Evolutionary conservation across 148 eudicot species (phyloP).

Genomic region (Arctostaphylos glauca): DNA sequence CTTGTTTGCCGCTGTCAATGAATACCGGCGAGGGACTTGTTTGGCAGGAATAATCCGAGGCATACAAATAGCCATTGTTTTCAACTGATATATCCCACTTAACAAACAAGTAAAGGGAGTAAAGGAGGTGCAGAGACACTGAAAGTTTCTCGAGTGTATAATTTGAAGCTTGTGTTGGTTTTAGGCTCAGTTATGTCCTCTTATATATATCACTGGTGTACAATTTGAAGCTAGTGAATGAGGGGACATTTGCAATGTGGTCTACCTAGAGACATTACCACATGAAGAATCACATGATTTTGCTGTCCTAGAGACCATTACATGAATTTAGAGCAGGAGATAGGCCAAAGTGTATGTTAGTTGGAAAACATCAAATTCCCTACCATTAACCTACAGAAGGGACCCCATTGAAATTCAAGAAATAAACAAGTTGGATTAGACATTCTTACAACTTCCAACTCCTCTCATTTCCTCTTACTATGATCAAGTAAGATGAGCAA

Average conservation of each 20-base stretch:
- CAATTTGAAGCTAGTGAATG: background rate
- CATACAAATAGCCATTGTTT: slow-evolving; percentile 3
- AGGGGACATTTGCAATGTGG: background rate
- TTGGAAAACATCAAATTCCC: background rate
- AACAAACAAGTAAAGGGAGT: background rate
- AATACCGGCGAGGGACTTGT: slow-evolving; percentile 10
- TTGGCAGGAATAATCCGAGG: slow-evolving; percentile 13
- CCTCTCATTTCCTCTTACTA: too few relatives aligned
- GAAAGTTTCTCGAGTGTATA: background rate
- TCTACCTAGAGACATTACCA: slow-evolving; percentile 11
- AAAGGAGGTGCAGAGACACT: background rate
- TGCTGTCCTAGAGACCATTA: background rate
- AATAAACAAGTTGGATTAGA: too few relatives aligned
- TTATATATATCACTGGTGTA: background rate
- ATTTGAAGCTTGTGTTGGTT: background rate
- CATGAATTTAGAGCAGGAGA: background rate
- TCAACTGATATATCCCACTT: background rate
- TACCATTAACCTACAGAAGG: background rate
- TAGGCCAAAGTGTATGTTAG: background rate
- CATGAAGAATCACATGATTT: slow-evolving; percentile 4
- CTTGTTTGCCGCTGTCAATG: background rate
- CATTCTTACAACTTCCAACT: background rate
- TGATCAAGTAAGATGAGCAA: too few relatives aligned
- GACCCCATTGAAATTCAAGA: background rate
- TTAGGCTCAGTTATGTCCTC: background rate